Conservation (phyloP, 208 protist genomes). For the Leishmania arabica region DNA sequence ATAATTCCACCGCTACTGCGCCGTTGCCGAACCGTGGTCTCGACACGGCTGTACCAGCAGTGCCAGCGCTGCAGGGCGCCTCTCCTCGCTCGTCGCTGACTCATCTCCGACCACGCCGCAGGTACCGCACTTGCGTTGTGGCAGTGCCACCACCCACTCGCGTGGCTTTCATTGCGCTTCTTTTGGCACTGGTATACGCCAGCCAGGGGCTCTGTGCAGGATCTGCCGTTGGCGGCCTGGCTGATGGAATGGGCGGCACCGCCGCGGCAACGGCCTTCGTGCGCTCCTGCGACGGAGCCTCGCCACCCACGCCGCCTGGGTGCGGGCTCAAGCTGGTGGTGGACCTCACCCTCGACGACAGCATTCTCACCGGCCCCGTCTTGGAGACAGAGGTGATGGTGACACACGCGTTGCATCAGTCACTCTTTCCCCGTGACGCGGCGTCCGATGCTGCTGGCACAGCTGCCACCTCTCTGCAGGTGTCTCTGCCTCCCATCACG, state of each 20-base stretch:
- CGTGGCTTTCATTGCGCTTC: not conserved
- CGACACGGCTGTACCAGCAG: not conserved
- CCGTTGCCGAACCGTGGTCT: not conserved
- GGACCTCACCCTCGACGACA: slow-evolving; percentile 30
- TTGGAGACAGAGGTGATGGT: slow-evolving; percentile 22
- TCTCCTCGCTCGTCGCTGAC: not conserved
- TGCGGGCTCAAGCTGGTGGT: slow-evolving; percentile 32
- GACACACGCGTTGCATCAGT: slow-evolving; percentile 7
- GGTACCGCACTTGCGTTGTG: not conserved
- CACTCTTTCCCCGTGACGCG: slow-evolving; percentile 10
- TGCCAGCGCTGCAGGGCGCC: too few relatives aligned
- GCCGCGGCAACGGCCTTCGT: slow-evolving; percentile 13
- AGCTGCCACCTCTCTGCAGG: slow-evolving; percentile 16
- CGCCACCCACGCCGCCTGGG: not conserved
- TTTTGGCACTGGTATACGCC: not conserved
- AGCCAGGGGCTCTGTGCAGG: not conserved
- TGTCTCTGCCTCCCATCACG: slow-evolving; percentile 35
- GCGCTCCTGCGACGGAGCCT: slow-evolving; percentile 6
- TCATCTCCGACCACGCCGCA: not conserved
- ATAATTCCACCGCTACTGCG: not conserved
- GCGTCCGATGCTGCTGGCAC: not conserved
- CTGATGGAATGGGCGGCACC: not conserved
- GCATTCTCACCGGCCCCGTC: slow-evolving; percentile 19
- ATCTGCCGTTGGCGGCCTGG: not conserved
- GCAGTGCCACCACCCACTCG: not conserved